A percentile compares a stretch with the other conserved stretches of the same genome.
Conservation (phyloP, 495 filamentous ascomycete species). For the Neurospora sp. region DNA sequence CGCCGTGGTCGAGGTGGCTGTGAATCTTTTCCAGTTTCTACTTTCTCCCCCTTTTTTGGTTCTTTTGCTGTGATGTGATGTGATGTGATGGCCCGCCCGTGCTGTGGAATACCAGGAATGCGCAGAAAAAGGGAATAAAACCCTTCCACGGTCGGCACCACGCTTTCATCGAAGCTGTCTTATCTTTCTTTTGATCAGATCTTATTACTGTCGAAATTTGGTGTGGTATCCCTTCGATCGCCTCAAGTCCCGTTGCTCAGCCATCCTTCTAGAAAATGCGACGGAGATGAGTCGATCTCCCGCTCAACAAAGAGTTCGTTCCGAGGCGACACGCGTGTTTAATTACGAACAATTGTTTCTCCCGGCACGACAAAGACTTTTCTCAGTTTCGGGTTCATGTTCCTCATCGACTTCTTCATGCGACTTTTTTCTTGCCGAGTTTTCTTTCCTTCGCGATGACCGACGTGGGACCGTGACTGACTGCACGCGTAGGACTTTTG, state of each 20-base stretch:
- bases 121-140: background rate
- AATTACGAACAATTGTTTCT: background rate
- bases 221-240: background rate
- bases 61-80: background rate
- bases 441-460: background rate
- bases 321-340: background rate
- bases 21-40: background rate
- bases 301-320: background rate
- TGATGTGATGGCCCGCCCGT: background rate
- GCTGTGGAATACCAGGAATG: background rate
- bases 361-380: background rate
- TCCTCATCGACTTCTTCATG: background rate
- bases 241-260: background rate
- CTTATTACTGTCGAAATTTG: background rate
- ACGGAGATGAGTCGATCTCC: background rate
- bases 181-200: background rate
- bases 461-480: background rate
- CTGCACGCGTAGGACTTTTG: background rate
- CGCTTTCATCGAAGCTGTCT: background rate
- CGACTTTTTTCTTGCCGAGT: background rate
- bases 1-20: background rate
- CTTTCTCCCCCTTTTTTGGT: background rate
- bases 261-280: background rate
- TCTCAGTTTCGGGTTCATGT: background rate
- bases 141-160: background rate